These are phyloP conservation scores for Diaporthe longicolla DNA, from an alignment of 2,329 filamentous ascomycete species.

Conservation along the genomic window DNA sequence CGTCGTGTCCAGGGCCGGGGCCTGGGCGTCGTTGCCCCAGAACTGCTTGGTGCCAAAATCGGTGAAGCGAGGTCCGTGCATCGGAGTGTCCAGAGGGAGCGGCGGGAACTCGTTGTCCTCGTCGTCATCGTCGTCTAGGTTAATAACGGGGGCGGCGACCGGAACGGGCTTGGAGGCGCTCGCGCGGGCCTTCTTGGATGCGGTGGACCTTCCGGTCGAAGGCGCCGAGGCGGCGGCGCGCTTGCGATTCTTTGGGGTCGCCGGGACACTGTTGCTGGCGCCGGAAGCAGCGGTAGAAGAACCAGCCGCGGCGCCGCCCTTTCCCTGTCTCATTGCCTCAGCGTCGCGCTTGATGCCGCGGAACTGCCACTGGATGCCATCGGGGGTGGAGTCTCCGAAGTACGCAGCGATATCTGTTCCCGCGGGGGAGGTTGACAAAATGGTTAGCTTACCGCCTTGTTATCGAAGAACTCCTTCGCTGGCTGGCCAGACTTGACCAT, in stretches of 20 bases:
- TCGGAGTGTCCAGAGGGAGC: background rate
- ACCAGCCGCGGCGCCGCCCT: constrained; percentile 1
- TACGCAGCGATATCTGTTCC: constrained; percentile 69
- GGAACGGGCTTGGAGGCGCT: background rate
- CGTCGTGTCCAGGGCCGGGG: constrained; percentile 42
- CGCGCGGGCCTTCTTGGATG: constrained; percentile 36
- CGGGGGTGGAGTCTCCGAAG: constrained; percentile 71
- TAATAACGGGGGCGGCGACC: background rate
- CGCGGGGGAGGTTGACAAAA: constrained; percentile 23
- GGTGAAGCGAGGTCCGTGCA: background rate
- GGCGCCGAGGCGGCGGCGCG: constrained; percentile 32
- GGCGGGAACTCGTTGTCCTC: constrained; percentile 12
- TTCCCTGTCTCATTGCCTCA: constrained; percentile 56
- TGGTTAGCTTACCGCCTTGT: constrained; percentile 41
- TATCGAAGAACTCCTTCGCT: constrained; percentile 57
- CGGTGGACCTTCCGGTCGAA: constrained; percentile 38
- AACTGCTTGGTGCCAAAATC: background rate
- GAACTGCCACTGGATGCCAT: constrained; percentile 74
- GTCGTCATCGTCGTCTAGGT: constrained; percentile 5
- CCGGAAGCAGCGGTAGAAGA: background rate
- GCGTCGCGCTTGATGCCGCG: constrained; percentile 68
- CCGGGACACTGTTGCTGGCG: constrained; percentile 5
- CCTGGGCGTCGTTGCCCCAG: background rate
- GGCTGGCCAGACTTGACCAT: constrained; percentile 56
- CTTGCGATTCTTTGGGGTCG: constrained; percentile 38